Conservation (phyloP, 768 basidiomycete genomes). For the Trametes cingulata region DNA sequence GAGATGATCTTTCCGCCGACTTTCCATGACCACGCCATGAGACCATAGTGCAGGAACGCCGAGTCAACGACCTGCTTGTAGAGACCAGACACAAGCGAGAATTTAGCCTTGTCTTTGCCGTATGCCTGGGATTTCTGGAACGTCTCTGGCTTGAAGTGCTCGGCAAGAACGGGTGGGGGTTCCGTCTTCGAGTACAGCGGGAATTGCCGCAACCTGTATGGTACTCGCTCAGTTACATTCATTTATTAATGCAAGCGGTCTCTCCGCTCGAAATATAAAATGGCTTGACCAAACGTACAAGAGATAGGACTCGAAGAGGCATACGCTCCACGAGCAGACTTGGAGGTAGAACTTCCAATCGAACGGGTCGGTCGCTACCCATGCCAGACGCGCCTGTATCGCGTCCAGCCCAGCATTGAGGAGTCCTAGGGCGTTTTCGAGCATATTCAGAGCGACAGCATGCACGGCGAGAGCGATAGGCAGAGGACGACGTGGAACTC, state of each 20-base stretch:
- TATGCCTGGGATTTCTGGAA: conserved; percentile 92
- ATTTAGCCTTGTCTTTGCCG: conserved; percentile 87
- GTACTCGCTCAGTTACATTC: neutral
- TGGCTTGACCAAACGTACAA: conserved; percentile 50
- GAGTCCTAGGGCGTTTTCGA: conserved; percentile 24
- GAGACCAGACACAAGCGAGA: conserved; percentile 70
- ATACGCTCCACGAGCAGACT: conserved; percentile 70
- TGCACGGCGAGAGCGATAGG: neutral
- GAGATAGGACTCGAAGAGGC: conserved; percentile 86
- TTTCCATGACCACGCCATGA: conserved; percentile 84
- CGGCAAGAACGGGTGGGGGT: conserved; percentile 70
- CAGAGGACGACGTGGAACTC: neutral
- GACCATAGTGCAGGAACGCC: conserved; percentile 67
- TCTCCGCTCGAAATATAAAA: neutral
- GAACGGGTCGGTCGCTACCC: conserved; percentile 69
- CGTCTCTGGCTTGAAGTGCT: conserved; percentile 65
- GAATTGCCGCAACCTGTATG: conserved; percentile 71
- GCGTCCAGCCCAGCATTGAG: conserved; percentile 38
- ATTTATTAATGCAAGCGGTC: neutral
- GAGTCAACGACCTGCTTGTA: conserved; percentile 76
- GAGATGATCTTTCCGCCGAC: conserved; percentile 55
- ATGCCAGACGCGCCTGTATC: conserved; percentile 65
- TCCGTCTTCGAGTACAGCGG: conserved; percentile 76
- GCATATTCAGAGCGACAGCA: too few species aligned
- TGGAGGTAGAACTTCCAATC: conserved; percentile 87